Evolutionary conservation across 108 stramenopile species (phyloP), one percentile per base, ranked within the genome.

Genomic region (Pseudonitzschia multistriata): DNA sequence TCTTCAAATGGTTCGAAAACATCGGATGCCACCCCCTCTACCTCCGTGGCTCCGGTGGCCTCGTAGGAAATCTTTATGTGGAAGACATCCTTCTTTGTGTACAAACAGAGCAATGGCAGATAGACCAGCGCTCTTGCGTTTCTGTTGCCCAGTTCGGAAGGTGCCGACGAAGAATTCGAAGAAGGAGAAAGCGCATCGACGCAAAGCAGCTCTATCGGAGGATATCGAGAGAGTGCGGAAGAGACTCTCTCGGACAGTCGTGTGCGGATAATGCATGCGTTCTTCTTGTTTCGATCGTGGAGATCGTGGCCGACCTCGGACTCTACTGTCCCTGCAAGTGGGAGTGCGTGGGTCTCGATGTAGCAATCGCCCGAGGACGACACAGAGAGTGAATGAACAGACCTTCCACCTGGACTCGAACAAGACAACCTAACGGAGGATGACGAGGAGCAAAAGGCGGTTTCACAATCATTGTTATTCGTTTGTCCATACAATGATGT

Each of bases 41-140:
- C 70, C 22, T 71, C 62, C 15, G 21, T 14, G 14, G 59, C 68
- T 24, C 59, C 50, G 21, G 21, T 39, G 3, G 34, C 11, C 0
- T 75, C 54, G 71, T 83, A 88, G 0, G 54, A 65, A 28, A 89
- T 53, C 27, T 86, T 69, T 11, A 92, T 33, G 13, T 87, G 45
- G 76, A 90, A 92, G 10, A 86, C 85, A 59, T 83, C 79, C 22
- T 74, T 57, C 30, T 69, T 69, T 13, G 91, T 79, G 54, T 92
- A 92, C 25, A 92, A 33, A 73, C 91, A 92, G 33, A 92, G 78
- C 63, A 70, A 79, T 0, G 91, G 85, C 5, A 87, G 49, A 27
- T 36, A 33, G 35, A 21, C 28, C 57, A 35, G 17, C n/a, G 31
- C 31, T 35, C 31, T 30, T 21, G n/a, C 45, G 42, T 70, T 67